Evolutionary conservation across 805 yeast species (phyloP), one percentile per base, ranked within the genome.

Genomic region (Candida fluviatilis): DNA sequence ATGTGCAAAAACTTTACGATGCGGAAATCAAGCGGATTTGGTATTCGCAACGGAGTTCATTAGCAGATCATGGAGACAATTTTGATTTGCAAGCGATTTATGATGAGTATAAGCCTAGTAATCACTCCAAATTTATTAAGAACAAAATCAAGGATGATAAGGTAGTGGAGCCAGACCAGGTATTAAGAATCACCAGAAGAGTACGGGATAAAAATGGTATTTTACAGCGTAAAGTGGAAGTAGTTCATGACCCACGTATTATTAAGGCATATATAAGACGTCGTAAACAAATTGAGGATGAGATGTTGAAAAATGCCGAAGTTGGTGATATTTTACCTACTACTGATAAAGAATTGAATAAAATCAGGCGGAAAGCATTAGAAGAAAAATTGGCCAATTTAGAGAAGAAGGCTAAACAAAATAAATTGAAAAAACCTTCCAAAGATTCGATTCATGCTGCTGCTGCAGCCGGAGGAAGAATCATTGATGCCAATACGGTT

Each of bases 1-100:
- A 65, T 45, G 98, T 91, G 59, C 98, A 91, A 54, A 84, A 82
- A 54, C 79, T 93, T 2, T 93, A 93, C 52, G 96, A 91, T 45
- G 90, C 84, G 43, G 98, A 93, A 56, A 84, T 93, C 41, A 71
- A 76, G 26, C 75, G 88, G 38, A 89, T 90, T 18, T 93, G 99
- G 99, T 82, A 84, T 50, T 78, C 82, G 5, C 98, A 91, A 56
- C 76, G 80, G 35, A 70, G 74, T 42, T 72, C 81, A 8, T 64
- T 90, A 37, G 66, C 55, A 21, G 66, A 55, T 33, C 57, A 63
- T 34, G 66, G 62, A 6, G 47, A 51, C 4, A 71, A 62, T 6
- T 70, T 65, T 36, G 66, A 65, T 25, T 60, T 65, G 13, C 52
- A 61, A 36, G 50, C 57, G 34, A 52, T 67, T 24, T 67, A 65